Evolutionary conservation across 352 stramenopile genomes (phyloP).

Genomic region (Plasmopara halstedii): DNA sequence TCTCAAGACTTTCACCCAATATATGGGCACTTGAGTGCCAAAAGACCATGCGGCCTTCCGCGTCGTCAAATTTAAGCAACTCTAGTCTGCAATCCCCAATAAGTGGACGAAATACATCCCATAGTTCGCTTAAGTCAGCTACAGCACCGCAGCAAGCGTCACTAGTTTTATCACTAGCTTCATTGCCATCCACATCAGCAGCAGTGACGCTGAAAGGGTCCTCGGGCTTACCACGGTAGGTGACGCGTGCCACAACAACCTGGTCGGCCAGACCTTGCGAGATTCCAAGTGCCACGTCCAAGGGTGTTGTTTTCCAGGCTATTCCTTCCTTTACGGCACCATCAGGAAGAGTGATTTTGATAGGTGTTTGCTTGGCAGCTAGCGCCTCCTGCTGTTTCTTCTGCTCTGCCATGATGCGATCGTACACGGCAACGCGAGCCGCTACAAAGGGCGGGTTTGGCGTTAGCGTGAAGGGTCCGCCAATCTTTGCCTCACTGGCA

Average conservation of each 20-base stretch:
- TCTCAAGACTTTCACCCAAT: slow-evolving; percentile 95
- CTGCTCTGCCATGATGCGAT: slow-evolving; percentile 71
- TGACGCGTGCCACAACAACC: slow-evolving; percentile 91
- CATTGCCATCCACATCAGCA: slow-evolving; percentile 86
- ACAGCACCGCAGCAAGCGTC: slow-evolving; percentile 49
- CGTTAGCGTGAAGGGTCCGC: slow-evolving; percentile 66
- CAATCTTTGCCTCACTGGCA: slow-evolving; percentile 61
- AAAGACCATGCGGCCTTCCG: slow-evolving; percentile 93
- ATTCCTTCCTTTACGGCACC: slow-evolving; percentile 88
- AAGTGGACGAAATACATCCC: slow-evolving; percentile 96
- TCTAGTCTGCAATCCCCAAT: slow-evolving; percentile 95
- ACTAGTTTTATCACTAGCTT: slow-evolving; percentile 43
- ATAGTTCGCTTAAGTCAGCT: slow-evolving; percentile 80
- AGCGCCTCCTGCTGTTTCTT: slow-evolving; percentile 59
- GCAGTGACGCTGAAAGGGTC: slow-evolving; percentile 75
- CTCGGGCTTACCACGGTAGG: slow-evolving; percentile 54
- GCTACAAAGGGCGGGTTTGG: slow-evolving; percentile 82
- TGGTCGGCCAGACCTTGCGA: slow-evolving; percentile 93
- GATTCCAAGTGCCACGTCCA: slow-evolving; percentile 94
- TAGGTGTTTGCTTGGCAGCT: slow-evolving; percentile 82
- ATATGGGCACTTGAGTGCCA: slow-evolving; percentile 98
- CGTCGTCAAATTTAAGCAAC: slow-evolving; percentile 98
- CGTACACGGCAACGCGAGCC: slow-evolving; percentile 78
- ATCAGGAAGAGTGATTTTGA: slow-evolving; percentile 97
- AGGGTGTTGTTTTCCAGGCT: slow-evolving; percentile 93